Evolutionary conservation across 768 basidiomycete species (phyloP).

Genomic region (Naganishia vishniacii): DNA sequence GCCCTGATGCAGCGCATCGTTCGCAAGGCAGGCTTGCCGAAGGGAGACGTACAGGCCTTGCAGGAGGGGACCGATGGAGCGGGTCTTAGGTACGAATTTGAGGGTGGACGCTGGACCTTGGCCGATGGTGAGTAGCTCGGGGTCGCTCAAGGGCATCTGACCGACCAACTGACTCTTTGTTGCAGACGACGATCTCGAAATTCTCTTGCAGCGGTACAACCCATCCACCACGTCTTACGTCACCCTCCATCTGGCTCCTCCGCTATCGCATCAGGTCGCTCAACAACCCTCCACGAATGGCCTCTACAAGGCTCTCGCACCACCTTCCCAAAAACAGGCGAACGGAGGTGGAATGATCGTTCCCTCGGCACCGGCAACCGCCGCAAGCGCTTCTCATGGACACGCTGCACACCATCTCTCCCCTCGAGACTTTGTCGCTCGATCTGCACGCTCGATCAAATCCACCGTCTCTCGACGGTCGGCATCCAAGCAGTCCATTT

Average conservation of each 20-base stretch:
- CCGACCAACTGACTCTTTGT: neutral
- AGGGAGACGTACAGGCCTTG: slow-evolving; percentile 20
- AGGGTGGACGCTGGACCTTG: slow-evolving; percentile 71
- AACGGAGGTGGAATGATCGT: neutral
- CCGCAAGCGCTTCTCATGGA: neutral
- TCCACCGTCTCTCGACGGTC: slow-evolving; percentile 25
- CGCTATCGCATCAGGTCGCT: slow-evolving; percentile 24
- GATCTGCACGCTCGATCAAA: slow-evolving; percentile 35
- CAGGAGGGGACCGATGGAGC: slow-evolving; percentile 34
- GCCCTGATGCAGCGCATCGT: slow-evolving; percentile 32
- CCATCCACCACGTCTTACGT: slow-evolving; percentile 35
- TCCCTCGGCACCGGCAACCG: slow-evolving; percentile 38
- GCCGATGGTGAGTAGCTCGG: slow-evolving; percentile 67
- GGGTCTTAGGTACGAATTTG: slow-evolving; percentile 79
- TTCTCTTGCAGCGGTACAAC: slow-evolving; percentile 68
- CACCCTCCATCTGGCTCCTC: slow-evolving; percentile 48
- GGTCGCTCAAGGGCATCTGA: no score
- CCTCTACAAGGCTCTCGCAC: slow-evolving; percentile 52
- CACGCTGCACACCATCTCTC: neutral
- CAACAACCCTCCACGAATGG: slow-evolving; percentile 63
- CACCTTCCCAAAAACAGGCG: neutral
- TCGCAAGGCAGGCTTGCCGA: slow-evolving; percentile 29
- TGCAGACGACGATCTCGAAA: slow-evolving; percentile 77
- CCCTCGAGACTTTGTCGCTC: slow-evolving; percentile 14
- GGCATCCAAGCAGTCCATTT: slow-evolving; percentile 15